These are phyloP conservation scores for Rhexocercosporidium sp. DNA, from an alignment of 2,329 filamentous ascomycete species.

Conservation along the genomic window DNA sequence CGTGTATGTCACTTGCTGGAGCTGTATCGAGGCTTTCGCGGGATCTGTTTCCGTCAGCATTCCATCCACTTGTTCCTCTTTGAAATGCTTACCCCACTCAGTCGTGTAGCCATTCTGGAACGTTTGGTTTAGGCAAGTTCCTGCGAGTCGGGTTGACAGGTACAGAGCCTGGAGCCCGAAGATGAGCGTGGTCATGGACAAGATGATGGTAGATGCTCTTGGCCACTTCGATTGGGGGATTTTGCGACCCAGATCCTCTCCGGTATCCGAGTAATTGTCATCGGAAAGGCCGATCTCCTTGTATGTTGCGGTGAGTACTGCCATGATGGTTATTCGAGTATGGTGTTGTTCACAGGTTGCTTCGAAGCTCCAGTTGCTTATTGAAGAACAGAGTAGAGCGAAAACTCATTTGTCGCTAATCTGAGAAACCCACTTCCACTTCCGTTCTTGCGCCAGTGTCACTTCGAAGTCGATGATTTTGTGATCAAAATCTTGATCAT, in stretches of 20 bases:
- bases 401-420: neutral
- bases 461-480: no score
- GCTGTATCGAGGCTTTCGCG: constrained; percentile 20
- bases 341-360: neutral
- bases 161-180: constrained; percentile 16
- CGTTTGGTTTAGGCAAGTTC: neutral
- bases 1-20: constrained; percentile 27
- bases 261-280: neutral
- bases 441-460: no score
- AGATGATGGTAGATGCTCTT: constrained; percentile 7
- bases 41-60: neutral
- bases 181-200: constrained; percentile 9
- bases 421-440: neutral
- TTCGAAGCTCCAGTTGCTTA: neutral
- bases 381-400: neutral
- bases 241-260: neutral
- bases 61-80: neutral
- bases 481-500: no score
- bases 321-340: neutral
- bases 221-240: neutral
- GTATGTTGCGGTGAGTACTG: neutral
- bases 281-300: neutral
- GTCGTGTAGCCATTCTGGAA: constrained; percentile 14
- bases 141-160: neutral
- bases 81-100: constrained; percentile 17